phyloP scores from a whole-genome alignment of 208 protist species.

The Crithidia bombi region DNA sequence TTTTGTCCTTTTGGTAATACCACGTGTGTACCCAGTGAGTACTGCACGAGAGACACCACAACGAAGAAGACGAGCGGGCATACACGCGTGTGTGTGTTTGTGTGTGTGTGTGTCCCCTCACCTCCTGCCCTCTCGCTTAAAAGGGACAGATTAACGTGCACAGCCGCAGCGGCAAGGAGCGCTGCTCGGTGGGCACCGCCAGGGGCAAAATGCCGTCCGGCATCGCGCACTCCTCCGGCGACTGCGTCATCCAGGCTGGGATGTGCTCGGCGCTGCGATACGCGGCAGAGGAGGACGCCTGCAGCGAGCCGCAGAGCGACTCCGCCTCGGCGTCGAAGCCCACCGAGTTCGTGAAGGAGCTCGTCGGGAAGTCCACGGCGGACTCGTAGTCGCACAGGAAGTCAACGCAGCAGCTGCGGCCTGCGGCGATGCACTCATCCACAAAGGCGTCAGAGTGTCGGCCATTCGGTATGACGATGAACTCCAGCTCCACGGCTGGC shows the following conservation, averaged over 20 bases:
- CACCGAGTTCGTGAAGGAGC: neutral
- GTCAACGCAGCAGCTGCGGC: conserved; percentile 73
- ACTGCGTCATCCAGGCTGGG: neutral
- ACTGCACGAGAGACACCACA: neutral
- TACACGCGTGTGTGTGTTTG: no score
- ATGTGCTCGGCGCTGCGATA: conserved; percentile 7
- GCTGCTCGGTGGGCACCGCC: conserved; percentile 52
- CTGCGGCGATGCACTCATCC: conserved; percentile 70
- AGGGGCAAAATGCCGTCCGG: conserved; percentile 62
- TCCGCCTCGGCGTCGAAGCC: neutral
- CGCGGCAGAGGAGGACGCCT: neutral
- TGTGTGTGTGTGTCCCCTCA: no score
- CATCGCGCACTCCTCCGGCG: conserved; percentile 22
- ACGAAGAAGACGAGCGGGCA: neutral
- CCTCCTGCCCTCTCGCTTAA: no score
- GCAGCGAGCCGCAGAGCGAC: conserved; percentile 12
- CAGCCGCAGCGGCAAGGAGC: conserved; percentile 53
- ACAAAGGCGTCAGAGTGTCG: conserved; percentile 76
- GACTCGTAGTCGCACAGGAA: conserved; percentile 79
- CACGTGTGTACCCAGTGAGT: no score
- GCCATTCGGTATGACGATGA: conserved; percentile 61
- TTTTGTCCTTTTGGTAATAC: neutral
- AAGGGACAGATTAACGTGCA: conserved; percentile 47
- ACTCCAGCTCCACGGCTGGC: conserved; percentile 54
- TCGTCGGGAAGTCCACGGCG: conserved; percentile 16